These are phyloP conservation scores for Croton setiger DNA, from an alignment of 441 rosid species.

Conservation along the genomic window DNA sequence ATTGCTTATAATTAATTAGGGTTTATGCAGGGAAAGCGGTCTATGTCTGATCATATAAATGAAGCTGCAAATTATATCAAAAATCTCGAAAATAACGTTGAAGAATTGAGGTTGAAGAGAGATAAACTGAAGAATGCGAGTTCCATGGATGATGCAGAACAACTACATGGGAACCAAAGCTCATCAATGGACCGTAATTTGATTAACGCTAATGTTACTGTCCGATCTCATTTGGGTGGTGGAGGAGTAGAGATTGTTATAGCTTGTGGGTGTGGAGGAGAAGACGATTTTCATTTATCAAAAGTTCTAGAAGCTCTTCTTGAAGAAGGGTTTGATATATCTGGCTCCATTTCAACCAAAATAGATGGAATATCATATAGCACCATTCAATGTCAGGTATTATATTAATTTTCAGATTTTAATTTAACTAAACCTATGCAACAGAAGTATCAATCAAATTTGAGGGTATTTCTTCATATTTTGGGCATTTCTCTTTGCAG, in stretches of 20 bases:
- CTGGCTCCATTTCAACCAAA: slow-evolving; percentile 26
- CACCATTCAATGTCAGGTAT: slow-evolving; percentile 39
- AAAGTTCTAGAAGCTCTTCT: slow-evolving; percentile 26
- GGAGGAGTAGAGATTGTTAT: slow-evolving; percentile 40
- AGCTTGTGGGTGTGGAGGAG: slow-evolving; percentile 14
- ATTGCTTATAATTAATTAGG: slow-evolving; percentile 11
- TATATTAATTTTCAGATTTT: too few species aligned
- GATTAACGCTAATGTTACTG: slow-evolving; percentile 10
- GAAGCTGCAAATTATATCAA: slow-evolving; percentile 38
- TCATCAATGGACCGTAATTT: background rate
- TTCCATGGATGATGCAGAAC: background rate
- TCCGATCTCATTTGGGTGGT: slow-evolving; percentile 17
- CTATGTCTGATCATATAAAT: slow-evolving; percentile 34
- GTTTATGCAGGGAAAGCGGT: slow-evolving; percentile 46
- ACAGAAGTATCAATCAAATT: too few species aligned
- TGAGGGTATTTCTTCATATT: background rate
- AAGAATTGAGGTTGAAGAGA: slow-evolving; percentile 31
- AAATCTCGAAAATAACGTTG: slow-evolving; percentile 23
- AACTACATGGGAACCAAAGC: slow-evolving; percentile 8
- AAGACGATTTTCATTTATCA: slow-evolving; percentile 30
- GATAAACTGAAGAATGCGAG: slow-evolving; percentile 25
- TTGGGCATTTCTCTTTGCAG: slow-evolving; percentile 24
- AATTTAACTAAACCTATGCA: too few species aligned
- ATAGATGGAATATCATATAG: slow-evolving; percentile 21
- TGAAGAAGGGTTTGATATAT: slow-evolving; percentile 38